These are phyloP conservation scores for Psophocarpus tetragonolobus DNA, from an alignment of 306 rosid species.

Conservation along the genomic window DNA sequence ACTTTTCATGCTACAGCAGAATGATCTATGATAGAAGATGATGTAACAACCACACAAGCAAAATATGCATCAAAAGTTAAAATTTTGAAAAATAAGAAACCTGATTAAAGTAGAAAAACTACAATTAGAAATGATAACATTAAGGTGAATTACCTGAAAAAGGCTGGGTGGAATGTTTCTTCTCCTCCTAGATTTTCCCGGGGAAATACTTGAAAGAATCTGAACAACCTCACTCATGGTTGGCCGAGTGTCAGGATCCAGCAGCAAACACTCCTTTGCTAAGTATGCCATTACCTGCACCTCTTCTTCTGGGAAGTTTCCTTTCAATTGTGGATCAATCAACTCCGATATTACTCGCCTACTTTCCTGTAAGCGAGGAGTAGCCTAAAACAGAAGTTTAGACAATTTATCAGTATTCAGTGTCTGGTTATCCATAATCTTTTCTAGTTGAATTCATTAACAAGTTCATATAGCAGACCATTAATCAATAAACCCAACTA, in stretches of 20 bases:
- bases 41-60: not conserved
- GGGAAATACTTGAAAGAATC: constrained; percentile 81
- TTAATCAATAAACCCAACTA: constrained; percentile 2
- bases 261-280: constrained; percentile 88
- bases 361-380: constrained; percentile 82
- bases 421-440: not conserved
- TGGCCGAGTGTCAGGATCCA: constrained; percentile 91
- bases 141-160: constrained; percentile 57
- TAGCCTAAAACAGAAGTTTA: constrained; percentile 60
- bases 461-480: constrained; percentile 1
- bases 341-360: constrained; percentile 69
- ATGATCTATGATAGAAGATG: constrained; percentile 33
- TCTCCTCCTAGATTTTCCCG: constrained; percentile 77
- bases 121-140: constrained; percentile 16
- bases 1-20: constrained; percentile 18
- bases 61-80: not conserved
- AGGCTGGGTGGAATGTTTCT: constrained; percentile 55
- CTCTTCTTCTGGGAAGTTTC: constrained; percentile 80
- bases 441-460: constrained; percentile 18
- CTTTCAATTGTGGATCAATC: constrained; percentile 72
- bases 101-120: not conserved
- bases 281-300: constrained; percentile 93
- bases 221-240: constrained; percentile 98
- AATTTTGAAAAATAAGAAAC: not conserved
- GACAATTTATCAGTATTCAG: constrained; percentile 26